Evolutionary conservation across 371 early-diverging fungal species (phyloP), one percentile per base, ranked within the genome.

Genomic region (Rhizopus sp.): DNA sequence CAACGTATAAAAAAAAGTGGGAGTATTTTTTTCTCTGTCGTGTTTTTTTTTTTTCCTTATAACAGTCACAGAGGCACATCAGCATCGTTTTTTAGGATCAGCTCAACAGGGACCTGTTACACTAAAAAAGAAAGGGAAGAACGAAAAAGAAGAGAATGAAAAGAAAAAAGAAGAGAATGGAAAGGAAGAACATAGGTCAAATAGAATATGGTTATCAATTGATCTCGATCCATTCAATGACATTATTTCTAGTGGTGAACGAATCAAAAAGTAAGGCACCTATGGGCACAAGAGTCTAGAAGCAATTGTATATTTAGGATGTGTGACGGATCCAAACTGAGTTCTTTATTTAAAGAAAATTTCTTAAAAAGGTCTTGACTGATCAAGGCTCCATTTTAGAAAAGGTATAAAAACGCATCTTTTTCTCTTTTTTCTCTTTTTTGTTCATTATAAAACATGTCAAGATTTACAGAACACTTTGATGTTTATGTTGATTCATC

Each of bases 381-480:
- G 8, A 46, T 23, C 30, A 13, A 46, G 23, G 46, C 7, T 46
- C 29, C 46, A 30, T 13, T 46, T 46, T 46, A 3, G 7, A 46
- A 15, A 3, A 41, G 15, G n/a, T 41, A 41, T 41, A 41, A 41
- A 15, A n/a, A 41, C 41, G n/a, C 9, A 6, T 5, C 7, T 47
- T 40, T 32, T 34, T 32, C 33, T 39, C 40, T 37, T 42, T 38
- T 47, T 35, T 9, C 60, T 34, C 9, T 46, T 46, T 35, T 41
- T 42, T 12, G 10, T 33, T 40, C 44, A 10, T 1, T 13, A 38
- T 32, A 30, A 53, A 29, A 16, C 3, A 65, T 65, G 66, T 57
- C 65, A 52, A 51, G 66, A 44, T 65, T 65, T 33, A 65, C 61
- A 34, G 66, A 65, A 49, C 66, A 65, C 40, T 65, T 65, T 49